Conservation (phyloP, 495 filamentous ascomycete genomes). For the Parmelia sp. region DNA sequence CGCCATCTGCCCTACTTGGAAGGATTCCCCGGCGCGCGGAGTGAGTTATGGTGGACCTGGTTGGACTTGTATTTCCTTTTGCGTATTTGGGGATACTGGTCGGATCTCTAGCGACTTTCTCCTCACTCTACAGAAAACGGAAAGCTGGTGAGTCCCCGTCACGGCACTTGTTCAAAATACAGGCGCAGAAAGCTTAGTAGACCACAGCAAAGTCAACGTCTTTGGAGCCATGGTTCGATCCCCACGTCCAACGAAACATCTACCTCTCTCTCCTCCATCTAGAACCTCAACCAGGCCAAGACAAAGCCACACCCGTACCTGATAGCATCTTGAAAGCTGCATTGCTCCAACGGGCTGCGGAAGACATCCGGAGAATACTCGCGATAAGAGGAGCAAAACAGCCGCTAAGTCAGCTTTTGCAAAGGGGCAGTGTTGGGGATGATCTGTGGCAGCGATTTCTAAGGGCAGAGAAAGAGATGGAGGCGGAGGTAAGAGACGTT, state of each 20-base stretch:
- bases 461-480: slow-evolving; percentile 93
- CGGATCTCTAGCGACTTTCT: slow-evolving; percentile 86
- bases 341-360: slow-evolving; percentile 79
- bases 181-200: slow-evolving; percentile 19
- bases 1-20: background rate
- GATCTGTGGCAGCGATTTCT: slow-evolving; percentile 91
- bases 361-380: slow-evolving; percentile 87
- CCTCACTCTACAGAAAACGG: slow-evolving; percentile 84
- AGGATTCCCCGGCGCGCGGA: background rate
- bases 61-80: slow-evolving; percentile 71
- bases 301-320: slow-evolving; percentile 68
- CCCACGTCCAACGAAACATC: slow-evolving; percentile 85
- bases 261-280: slow-evolving; percentile 89
- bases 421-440: slow-evolving; percentile 89
- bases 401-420: slow-evolving; percentile 71
- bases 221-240: slow-evolving; percentile 85
- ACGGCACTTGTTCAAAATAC: background rate
- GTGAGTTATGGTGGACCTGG: slow-evolving; percentile 63
- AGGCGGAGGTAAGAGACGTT: slow-evolving; percentile 90
- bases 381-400: slow-evolving; percentile 78
- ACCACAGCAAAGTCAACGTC: slow-evolving; percentile 62
- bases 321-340: slow-evolving; percentile 84
- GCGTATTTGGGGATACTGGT: slow-evolving; percentile 81
- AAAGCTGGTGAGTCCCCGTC: slow-evolving; percentile 67
- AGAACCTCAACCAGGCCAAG: slow-evolving; percentile 59